Percentiles rank a stretch among this genome's conserved stretches.
phyloP scores from a whole-genome alignment of 257 asterid species.

The Jaltomata sinuosa region DNA sequence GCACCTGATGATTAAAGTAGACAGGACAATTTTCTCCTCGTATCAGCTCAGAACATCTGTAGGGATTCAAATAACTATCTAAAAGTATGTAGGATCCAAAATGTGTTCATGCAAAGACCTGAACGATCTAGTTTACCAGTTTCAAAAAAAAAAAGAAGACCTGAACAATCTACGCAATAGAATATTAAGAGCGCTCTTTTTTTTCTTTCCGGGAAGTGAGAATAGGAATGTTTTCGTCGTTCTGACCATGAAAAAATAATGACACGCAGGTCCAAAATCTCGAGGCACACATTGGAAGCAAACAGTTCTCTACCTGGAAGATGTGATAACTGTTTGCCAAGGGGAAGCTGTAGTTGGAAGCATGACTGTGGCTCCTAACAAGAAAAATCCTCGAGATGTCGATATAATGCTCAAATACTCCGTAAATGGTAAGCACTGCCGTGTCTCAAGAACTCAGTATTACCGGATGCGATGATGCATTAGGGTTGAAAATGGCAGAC shows the following conservation, averaged over 20 bases:
- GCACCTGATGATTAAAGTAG: not conserved
- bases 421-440: conserved; percentile 52
- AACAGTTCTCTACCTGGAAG: conserved; percentile 90
- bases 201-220: not conserved
- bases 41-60: not conserved
- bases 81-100: not conserved
- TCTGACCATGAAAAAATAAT: not conserved
- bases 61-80: not conserved
- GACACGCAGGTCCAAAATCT: conserved; percentile 68
- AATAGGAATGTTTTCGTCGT: not conserved
- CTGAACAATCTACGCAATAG: not conserved
- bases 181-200: not conserved
- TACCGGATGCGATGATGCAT: conserved; percentile 54
- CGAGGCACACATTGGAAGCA: conserved; percentile 97
- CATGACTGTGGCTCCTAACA: conserved; percentile 71
- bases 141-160: no score
- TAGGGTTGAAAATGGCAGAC: not conserved
- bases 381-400: conserved; percentile 93
- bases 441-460: conserved; percentile 52
- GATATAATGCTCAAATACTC: conserved; percentile 78
- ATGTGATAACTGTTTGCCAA: conserved; percentile 66
- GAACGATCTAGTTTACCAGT: no score
- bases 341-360: conserved; percentile 73
- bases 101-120: not conserved
- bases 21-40: not conserved